Evolutionary conservation across 208 protist genomes (phyloP).

Genomic region (Leishmania lainsoni): DNA sequence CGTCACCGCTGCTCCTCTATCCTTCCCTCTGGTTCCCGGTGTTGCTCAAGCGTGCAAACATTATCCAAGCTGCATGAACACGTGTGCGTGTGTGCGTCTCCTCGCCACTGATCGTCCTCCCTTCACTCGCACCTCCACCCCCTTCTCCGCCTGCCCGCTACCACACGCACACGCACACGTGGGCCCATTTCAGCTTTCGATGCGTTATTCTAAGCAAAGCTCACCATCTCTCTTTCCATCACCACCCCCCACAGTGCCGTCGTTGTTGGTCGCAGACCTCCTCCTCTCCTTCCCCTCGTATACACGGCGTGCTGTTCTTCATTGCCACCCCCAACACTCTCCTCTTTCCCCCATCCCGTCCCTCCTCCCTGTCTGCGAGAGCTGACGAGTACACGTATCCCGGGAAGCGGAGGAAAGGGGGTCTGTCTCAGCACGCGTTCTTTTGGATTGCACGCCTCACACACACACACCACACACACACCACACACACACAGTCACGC

Average conservation of each 20-base stretch:
- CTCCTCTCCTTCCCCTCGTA: no score
- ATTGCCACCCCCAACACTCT: no score
- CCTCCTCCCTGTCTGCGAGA: not conserved
- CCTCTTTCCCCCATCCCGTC: no score
- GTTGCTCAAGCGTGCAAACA: not conserved
- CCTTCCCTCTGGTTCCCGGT: not conserved
- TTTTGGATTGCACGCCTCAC: not conserved
- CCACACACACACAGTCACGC: not conserved
- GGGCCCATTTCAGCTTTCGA: not conserved
- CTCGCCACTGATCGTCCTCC: not conserved
- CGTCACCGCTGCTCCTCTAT: not conserved
- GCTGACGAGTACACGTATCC: not conserved
- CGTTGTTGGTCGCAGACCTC: not conserved
- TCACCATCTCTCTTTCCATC: not conserved
- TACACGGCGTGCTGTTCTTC: no score
- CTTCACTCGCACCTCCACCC: not conserved
- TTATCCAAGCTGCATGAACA: not conserved
- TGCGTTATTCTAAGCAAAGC: not conserved
- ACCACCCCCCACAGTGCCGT: not conserved
- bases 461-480: not conserved
- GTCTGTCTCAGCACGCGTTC: not conserved
- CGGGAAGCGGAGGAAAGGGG: not conserved
- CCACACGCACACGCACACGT: not conserved
- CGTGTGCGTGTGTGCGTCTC: not conserved
- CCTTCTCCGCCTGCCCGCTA: not conserved